phyloP scores from a whole-genome alignment of 345 rosid species.

The Brassica carinata region DNA sequence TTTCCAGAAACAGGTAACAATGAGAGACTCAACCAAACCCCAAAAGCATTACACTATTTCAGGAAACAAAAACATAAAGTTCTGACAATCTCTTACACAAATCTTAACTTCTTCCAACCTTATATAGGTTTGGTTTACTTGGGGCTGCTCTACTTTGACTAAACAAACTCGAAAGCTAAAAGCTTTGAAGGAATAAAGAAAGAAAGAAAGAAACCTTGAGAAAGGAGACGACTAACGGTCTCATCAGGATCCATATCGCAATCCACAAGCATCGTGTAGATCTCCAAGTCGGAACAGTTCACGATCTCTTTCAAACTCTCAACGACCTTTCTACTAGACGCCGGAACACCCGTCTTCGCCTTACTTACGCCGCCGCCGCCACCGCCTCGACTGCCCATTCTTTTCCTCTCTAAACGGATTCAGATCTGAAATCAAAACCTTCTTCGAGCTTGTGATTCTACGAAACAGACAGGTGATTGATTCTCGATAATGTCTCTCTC shows the following conservation, averaged over 20 bases:
- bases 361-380: slow-evolving; percentile 45
- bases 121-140: neutral
- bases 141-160: neutral
- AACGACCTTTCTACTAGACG: slow-evolving; percentile 68
- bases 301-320: slow-evolving; percentile 91
- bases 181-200: neutral
- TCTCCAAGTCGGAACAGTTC: slow-evolving; percentile 81
- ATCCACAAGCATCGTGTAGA: slow-evolving; percentile 85
- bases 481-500: neutral
- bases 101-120: neutral
- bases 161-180: neutral
- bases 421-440: slow-evolving; percentile 17
- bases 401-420: neutral
- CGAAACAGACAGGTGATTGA: neutral
- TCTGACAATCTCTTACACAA: slow-evolving; percentile 31
- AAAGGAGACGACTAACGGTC: slow-evolving; percentile 82
- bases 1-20: slow-evolving; percentile 9
- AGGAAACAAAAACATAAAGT: neutral
- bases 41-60: slow-evolving; percentile 3
- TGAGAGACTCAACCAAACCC: neutral
- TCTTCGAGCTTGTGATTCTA: slow-evolving; percentile 18
- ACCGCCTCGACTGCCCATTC: slow-evolving; percentile 54
- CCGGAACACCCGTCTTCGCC: slow-evolving; percentile 62
- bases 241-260: slow-evolving; percentile 96
- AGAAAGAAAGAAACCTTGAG: slow-evolving; percentile 57